Evolutionary conservation across 177 flowering plant species (phyloP), one percentile per base, ranked within the genome.

Genomic region (Tripterygium wilfordii): DNA sequence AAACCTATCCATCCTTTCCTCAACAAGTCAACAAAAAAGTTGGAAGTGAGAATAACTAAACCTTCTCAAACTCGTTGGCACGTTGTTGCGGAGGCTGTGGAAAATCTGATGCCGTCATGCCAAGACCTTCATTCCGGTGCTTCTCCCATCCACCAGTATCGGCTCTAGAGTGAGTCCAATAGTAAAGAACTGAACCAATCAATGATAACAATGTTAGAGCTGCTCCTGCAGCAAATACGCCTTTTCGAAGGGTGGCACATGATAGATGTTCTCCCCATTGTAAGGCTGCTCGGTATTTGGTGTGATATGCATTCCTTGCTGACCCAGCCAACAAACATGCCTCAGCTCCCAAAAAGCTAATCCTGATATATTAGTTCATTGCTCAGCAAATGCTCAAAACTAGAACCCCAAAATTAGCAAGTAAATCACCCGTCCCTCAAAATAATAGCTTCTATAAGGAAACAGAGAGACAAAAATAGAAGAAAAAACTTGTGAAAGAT

Each of bases 251-350:
- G 13, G 79, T 73, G 36, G 87, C 78, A 47, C 98, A 90, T 0
- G 96, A 79, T 8, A 80, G 22, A 58, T 76, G 0, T 65, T 17
- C 18, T 16, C 68, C 1, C 51, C 54, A 26, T n/a, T n/a, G n/a
- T n/a, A 82, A 80, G 40, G 16, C 8, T 7, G 64, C 82, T 32
- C 94, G 37, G 68, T 83, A 88, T 57, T 76, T 88, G 41, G 98
- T 88, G 73, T 92, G 96, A 71, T 92, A 88, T n/a, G 96, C 96
- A 56, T 92, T 92, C 62, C 66, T 70, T 23, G 81, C 96, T 12
- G 96, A 86, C 15, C 94, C 98, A 0, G 91, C 98, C 64, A 88
- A 47, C 14, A 92, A 59, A 63, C 94, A 88, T 13, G 84, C 84
- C 58, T 83, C 96, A 2, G 95, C 96, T 47, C 66, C 95, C 61